Base-by-base conservation (phyloP, 2,329 filamentous ascomycete genomes). In the Claviceps purpurea region DNA sequence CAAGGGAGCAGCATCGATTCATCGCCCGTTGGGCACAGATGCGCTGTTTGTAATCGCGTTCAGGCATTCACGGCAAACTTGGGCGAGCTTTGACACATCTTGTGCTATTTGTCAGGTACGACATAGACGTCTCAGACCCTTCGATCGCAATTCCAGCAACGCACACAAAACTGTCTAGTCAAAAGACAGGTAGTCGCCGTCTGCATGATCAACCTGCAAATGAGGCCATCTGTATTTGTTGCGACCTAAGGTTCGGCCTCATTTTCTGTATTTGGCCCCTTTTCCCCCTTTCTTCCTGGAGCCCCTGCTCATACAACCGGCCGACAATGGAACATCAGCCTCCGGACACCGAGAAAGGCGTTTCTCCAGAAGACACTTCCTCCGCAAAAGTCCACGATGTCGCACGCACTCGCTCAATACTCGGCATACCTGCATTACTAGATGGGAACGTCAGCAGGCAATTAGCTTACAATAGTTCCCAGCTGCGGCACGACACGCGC, bases 371-470 rank as follows among this genome's bases (percentile, higher is more conserved):
- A 48, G 47, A 49, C 11, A 34, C 13, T n/a, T 38, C 37, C 13
- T 7, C 40, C 16, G 44, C 41, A 41, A 20, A 37, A 39, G 41
- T 10, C 38, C 38, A 41, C 22, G 30, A 52, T 45, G n/a, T 42
- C 30, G 44, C 52, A 40, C 22, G 48, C 11, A 45, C 44, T 40
- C 50, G 44, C 37, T 46, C 53, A 5, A 38, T 45, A n/a, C 50
- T 54, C 30, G 44, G 50, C 30, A 50, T 50, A 22, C 34, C 44
- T 37, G 48, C 50, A 43, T 47, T 52, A 37, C 20, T 50, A 44
- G 53, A 48, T 26, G 39, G 37, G 37, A 50, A 38, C 44, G 26
- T 26, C 10, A 41, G 26, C n/a, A 14, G 39, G 39, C 50, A 42
- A 30, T 30, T 13, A 40, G 24, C 42, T 37, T 38, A 47, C 16